Evolutionary conservation across 345 rosid genomes (phyloP).

Genomic region (Sonneratia alba): DNA sequence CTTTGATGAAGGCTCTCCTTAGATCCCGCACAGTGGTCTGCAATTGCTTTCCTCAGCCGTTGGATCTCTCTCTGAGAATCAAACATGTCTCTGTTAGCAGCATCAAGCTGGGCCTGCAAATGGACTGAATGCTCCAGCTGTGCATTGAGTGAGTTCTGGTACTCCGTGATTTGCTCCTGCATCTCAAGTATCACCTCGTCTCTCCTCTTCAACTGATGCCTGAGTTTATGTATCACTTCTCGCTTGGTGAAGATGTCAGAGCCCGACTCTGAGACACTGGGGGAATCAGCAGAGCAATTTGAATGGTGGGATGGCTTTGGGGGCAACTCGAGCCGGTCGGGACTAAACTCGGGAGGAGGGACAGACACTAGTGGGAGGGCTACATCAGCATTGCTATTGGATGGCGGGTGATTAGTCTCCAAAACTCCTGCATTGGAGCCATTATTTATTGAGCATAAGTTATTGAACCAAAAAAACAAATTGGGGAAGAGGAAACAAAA

Average conservation of each 20-base stretch:
- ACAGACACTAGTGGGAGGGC: slow-evolving; percentile 68
- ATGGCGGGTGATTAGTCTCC: slow-evolving; percentile 25
- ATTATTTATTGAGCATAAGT: not conserved
- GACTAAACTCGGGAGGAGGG: slow-evolving; percentile 45
- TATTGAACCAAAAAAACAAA: not conserved
- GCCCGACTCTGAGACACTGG: slow-evolving; percentile 95
- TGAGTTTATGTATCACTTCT: slow-evolving; percentile 85
- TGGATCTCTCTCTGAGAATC: slow-evolving; percentile 81
- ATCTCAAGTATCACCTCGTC: slow-evolving; percentile 92
- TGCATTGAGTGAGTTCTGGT: slow-evolving; percentile 54
- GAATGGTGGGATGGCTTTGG: slow-evolving; percentile 69
- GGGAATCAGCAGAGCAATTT: slow-evolving; percentile 87
- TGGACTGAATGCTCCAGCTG: slow-evolving; percentile 60
- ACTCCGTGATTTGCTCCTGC: slow-evolving; percentile 81
- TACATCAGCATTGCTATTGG: slow-evolving; percentile 41
- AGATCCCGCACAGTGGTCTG: slow-evolving; percentile 66
- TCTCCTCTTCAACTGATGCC: slow-evolving; percentile 90
- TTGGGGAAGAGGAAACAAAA: not conserved
- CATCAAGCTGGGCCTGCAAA: slow-evolving; percentile 66
- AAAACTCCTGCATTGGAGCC: slow-evolving; percentile 41
- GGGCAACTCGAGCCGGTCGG: slow-evolving; percentile 70
- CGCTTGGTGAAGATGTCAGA: slow-evolving; percentile 88
- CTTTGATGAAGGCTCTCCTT: slow-evolving; percentile 23
- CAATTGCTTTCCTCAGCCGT: slow-evolving; percentile 77
- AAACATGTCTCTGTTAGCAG: slow-evolving; percentile 60